These are phyloP conservation scores for Colletotrichum sp. DNA, from an alignment of 2,329 filamentous ascomycete species.

Conservation along the genomic window DNA sequence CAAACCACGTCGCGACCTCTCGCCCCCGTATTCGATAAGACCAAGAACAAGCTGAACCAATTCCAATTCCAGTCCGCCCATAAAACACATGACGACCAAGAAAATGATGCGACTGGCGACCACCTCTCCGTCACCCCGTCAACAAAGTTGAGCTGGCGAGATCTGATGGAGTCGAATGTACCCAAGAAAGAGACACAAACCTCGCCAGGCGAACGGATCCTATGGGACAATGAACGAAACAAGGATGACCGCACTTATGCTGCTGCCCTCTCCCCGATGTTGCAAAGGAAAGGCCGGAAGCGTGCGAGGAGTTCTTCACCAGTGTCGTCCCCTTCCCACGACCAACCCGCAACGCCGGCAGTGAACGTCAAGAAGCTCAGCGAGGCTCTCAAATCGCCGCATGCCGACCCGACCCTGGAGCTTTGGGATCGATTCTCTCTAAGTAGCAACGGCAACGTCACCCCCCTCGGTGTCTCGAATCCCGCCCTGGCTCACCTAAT, in stretches of 20 bases:
- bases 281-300: constrained; percentile 61
- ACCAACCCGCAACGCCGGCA: constrained; percentile 46
- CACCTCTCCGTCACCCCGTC: constrained; percentile 20
- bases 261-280: constrained; percentile 51
- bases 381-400: constrained; percentile 66
- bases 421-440: constrained; percentile 78
- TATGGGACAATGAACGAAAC: constrained; percentile 61
- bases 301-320: constrained; percentile 78
- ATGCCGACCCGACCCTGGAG: constrained; percentile 74
- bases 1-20: constrained; percentile 41
- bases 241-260: constrained; percentile 44
- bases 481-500: constrained; percentile 68
- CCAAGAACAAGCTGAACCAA: constrained; percentile 63
- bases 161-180: constrained; percentile 55
- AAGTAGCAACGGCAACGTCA: constrained; percentile 44
- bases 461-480: constrained; percentile 52
- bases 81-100: constrained; percentile 22
- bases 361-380: constrained; percentile 65
- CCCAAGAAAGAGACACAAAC: constrained; percentile 48
- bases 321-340: constrained; percentile 65
- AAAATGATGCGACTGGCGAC: constrained; percentile 16
- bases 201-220: constrained; percentile 65
- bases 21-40: constrained; percentile 58
- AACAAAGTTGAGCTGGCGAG: constrained; percentile 55
- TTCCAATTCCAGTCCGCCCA: constrained; percentile 57